These are phyloP conservation scores for Macrophomina tecta DNA, from an alignment of 2,329 filamentous ascomycete genomes.

Conservation along the genomic window DNA sequence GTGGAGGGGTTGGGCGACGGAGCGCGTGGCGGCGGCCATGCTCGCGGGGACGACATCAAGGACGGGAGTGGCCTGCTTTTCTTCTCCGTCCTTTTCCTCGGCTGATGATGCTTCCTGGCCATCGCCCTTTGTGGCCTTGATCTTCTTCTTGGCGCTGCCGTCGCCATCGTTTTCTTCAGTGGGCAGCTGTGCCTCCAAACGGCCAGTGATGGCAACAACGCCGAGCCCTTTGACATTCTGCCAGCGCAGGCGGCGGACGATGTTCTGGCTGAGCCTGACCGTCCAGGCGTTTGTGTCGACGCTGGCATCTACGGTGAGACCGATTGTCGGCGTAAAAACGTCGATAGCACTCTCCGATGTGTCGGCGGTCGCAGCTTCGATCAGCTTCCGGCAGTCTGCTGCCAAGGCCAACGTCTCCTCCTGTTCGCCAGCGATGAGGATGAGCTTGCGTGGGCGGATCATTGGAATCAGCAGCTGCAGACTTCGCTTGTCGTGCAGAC, in stretches of 20 bases:
- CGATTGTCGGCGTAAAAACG: slow-evolving; percentile 82
- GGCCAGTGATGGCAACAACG: slow-evolving; percentile 89
- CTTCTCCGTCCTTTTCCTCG: slow-evolving; percentile 57
- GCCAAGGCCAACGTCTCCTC: slow-evolving; percentile 78
- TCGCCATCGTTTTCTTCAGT: slow-evolving; percentile 48
- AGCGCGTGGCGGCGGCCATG: slow-evolving; percentile 74
- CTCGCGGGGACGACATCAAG: slow-evolving; percentile 65
- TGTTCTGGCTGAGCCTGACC: slow-evolving; percentile 82
- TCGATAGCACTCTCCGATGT: slow-evolving; percentile 59
- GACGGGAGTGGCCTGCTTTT: slow-evolving; percentile 48
- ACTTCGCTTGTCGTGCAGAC: slow-evolving; percentile 90
- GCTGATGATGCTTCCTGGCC: slow-evolving; percentile 39
- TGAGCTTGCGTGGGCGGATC: slow-evolving; percentile 91
- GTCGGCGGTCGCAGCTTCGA: slow-evolving; percentile 55
- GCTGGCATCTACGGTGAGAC: slow-evolving; percentile 80
- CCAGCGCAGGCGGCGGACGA: slow-evolving; percentile 90
- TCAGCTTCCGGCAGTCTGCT: slow-evolving; percentile 75
- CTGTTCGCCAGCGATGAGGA: slow-evolving; percentile 81
- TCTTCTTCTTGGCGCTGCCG: slow-evolving; percentile 54
- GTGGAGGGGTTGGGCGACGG: slow-evolving; percentile 85
- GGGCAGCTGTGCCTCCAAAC: slow-evolving; percentile 58
- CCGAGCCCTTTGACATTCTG: slow-evolving; percentile 89
- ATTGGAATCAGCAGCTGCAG: slow-evolving; percentile 93
- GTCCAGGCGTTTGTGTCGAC: slow-evolving; percentile 98
- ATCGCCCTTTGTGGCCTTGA: slow-evolving; percentile 57